Percentiles rank a stretch among this genome's conserved stretches.
phyloP scores from a whole-genome alignment of 441 rosid species.

The Aquilaria agallochum region DNA sequence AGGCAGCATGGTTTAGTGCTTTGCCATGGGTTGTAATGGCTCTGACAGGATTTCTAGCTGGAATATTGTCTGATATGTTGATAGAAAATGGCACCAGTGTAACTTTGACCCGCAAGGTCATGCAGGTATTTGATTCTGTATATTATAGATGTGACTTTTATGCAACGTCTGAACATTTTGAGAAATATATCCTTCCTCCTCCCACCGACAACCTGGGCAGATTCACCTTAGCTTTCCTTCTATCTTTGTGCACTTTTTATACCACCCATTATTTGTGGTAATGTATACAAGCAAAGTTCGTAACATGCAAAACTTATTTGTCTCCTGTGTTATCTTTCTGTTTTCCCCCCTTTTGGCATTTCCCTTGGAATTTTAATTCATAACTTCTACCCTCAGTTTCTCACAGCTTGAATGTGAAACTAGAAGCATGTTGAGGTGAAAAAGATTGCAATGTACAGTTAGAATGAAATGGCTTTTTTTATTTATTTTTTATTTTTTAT shows the following conservation, averaged over 20 bases:
- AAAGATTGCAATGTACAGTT: too few relatives aligned
- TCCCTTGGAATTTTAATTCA: too few relatives aligned
- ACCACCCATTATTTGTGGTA: neutral
- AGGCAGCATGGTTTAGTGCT: conserved; percentile 97
- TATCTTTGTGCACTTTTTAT: neutral
- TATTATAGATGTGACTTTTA: neutral
- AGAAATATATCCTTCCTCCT: neutral
- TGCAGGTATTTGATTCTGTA: conserved; percentile 61
- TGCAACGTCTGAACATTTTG: neutral
- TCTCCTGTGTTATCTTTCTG: too few relatives aligned
- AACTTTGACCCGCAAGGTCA: conserved; percentile 80
- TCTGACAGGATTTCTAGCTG: conserved; percentile 78
- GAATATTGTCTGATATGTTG: conserved; percentile 74
- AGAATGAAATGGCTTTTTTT: too few relatives aligned
- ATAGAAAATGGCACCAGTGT: conserved; percentile 69
- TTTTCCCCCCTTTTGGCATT: too few relatives aligned
- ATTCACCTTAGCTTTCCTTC: neutral
- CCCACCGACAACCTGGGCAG: too few relatives aligned
- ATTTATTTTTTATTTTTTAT: too few relatives aligned
- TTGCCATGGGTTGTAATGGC: conserved; percentile 97
- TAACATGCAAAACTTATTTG: neutral
- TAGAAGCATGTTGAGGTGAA: too few relatives aligned
- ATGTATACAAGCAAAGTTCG: neutral
- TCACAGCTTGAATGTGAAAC: too few relatives aligned
- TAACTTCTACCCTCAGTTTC: too few relatives aligned